These are phyloP conservation scores for Cercospora sp. DNA, from an alignment of 2,329 filamentous ascomycete genomes.

Conservation along the genomic window DNA sequence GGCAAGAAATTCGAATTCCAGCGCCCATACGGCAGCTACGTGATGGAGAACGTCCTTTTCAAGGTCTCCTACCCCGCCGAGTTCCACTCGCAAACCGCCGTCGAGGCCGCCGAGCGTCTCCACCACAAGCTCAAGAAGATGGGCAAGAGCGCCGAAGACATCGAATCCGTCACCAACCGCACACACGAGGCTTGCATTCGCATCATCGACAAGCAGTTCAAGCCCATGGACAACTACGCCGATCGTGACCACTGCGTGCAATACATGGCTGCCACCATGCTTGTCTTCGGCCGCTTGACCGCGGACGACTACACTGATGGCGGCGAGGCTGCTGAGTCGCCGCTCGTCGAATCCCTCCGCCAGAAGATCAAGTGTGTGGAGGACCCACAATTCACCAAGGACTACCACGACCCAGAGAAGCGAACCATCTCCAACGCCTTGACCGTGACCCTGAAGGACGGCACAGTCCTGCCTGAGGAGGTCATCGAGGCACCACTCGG, in stretches of 20 bases:
- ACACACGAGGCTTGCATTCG: conserved; percentile 98
- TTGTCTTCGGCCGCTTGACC: conserved; percentile 89
- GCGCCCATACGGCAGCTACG: conserved; percentile 93
- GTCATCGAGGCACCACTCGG: conserved; percentile 92
- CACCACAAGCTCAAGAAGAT: conserved; percentile 76
- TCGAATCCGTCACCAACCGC: conserved; percentile 88
- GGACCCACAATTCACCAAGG: conserved; percentile 81
- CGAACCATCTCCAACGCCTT: conserved; percentile 97
- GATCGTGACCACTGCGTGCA: conserved; percentile 99
- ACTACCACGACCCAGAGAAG: conserved; percentile 92
- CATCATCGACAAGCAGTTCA: conserved; percentile 99
- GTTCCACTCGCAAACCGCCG: conserved; percentile 98
- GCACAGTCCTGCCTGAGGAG: conserved; percentile 85
- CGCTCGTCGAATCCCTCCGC: conserved; percentile 85
- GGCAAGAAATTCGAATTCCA: conserved; percentile 96
- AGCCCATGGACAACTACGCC: conserved; percentile 99
- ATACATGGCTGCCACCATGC: conserved; percentile 98
- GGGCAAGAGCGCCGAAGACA: conserved; percentile 90
- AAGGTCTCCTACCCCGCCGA: conserved; percentile 99
- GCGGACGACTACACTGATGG: conserved; percentile 93
- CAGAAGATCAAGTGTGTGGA: conserved; percentile 95
- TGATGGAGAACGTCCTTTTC: conserved; percentile 99
- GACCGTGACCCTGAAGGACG: conserved; percentile 91
- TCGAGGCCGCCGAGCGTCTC: conserved; percentile 89
- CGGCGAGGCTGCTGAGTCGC: conserved; percentile 85